Base-by-base conservation (phyloP, 306 rosid species). In the Mimosa bimucronata region DNA sequence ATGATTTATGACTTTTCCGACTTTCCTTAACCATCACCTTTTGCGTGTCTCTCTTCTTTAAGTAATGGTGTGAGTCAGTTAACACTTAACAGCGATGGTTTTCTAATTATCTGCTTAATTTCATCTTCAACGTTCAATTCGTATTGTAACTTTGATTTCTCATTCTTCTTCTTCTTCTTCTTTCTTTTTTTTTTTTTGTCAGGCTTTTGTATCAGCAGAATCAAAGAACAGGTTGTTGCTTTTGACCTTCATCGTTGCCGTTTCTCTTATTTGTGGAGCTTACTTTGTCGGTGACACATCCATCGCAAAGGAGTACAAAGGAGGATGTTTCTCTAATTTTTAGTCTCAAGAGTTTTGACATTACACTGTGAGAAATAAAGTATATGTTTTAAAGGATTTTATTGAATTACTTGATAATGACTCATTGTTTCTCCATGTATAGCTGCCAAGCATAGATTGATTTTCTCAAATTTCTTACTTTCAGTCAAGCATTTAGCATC, bases 261-360 rank as follows among this genome's bases (percentile, higher is more conserved):
- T 88, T 66, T 83, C 92, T 21, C 82, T 95, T 73, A 68, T 91
- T 71, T 88, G 86, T 16, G 97, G 89, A 65, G 97, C 89, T 80
- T 95, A 87, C 87, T 86, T 92, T 60, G 79, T 82, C 75, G 88
- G 90, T 28, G 78, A 83, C 77, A 84, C 90, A 14, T 79, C 89
- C 74, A 74, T 84, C 57, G 85, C 88, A 72, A 88, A 89, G 85
- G 90, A 88, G 61, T 87, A 88, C 85, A 88, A 88, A 83, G 89
- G 87, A 23, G 94, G 88, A 85, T 18, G 90, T 62, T 45, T 66
- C 62, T 42, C 46, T 16, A 30, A 61, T 11, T 28, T 61, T 61
- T 61, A 14, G 18, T 48, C 30, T 66, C 44, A 57, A 48, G 14
- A 57, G 34, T 37, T 58, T 57, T 48, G 34, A 18, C 21, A 34